These are phyloP conservation scores for Saturnispora halmiae DNA, from an alignment of 805 yeast species.

Conservation along the genomic window DNA sequence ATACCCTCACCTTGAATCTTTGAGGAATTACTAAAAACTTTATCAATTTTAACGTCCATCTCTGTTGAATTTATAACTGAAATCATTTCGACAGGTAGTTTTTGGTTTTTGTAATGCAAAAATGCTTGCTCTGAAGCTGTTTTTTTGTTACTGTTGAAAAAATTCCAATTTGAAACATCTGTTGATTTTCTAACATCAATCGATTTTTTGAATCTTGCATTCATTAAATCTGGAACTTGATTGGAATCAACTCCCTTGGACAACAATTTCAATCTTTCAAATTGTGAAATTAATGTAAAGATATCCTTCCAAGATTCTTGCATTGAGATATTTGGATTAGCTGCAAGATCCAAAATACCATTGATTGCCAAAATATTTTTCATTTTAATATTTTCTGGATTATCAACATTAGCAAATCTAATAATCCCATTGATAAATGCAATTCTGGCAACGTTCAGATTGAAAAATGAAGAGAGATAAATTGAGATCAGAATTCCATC, in stretches of 20 bases:
- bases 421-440: constrained; percentile 86
- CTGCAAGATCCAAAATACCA: constrained; percentile 65
- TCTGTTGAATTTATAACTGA: constrained; percentile 54
- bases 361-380: constrained; percentile 79
- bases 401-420: constrained; percentile 75
- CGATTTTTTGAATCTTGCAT: constrained; percentile 58
- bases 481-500: constrained; percentile 83
- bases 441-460: constrained; percentile 72
- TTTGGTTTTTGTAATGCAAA: constrained; percentile 63
- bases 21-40: constrained; percentile 75
- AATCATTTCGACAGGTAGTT: constrained; percentile 49
- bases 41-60: constrained; percentile 73
- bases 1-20: constrained; percentile 76
- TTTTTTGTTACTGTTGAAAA: constrained; percentile 44
- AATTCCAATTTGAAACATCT: constrained; percentile 21
- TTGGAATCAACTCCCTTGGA: constrained; percentile 82
- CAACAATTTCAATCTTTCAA: constrained; percentile 81
- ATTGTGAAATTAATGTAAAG: constrained; percentile 74
- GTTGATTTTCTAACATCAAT: constrained; percentile 27
- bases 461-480: constrained; percentile 76
- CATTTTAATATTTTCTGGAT: constrained; percentile 62
- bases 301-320: constrained; percentile 78
- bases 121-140: constrained; percentile 61
- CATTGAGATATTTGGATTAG: constrained; percentile 67
- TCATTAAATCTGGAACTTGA: constrained; percentile 74